Evolutionary conservation across 2,329 filamentous ascomycete species (phyloP).

Genomic region (Monosporascus cannonballus): DNA sequence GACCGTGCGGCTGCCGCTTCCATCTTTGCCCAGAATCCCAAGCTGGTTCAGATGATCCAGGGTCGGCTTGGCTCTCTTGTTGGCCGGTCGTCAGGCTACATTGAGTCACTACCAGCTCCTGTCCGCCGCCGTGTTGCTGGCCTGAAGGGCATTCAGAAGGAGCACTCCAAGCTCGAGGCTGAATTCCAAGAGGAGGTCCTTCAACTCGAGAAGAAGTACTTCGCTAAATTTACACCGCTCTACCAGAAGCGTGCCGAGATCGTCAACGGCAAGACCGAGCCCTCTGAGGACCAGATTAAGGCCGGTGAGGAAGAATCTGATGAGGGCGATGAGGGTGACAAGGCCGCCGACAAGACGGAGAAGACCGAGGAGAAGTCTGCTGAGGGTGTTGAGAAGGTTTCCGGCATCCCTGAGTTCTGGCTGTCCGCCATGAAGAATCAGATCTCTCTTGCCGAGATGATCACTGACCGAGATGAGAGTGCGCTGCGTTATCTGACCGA

Average conservation of each 20-base stretch:
- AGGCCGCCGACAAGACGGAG: conserved; percentile 49
- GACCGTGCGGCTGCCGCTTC: conserved; percentile 82
- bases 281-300: conserved; percentile 79
- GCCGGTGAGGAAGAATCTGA: conserved; percentile 77
- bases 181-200: conserved; percentile 98
- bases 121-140: conserved; percentile 92
- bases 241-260: conserved; percentile 94
- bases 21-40: conserved; percentile 92
- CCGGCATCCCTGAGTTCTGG: conserved; percentile 98
- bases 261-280: conserved; percentile 81
- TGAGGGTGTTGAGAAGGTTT: conserved; percentile 45
- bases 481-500: conserved; percentile 86
- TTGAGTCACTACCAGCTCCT: conserved; percentile 85
- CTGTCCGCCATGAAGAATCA: conserved; percentile 99
- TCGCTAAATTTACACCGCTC: conserved; percentile 94
- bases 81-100: conserved; percentile 92
- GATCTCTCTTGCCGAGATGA: conserved; percentile 93
- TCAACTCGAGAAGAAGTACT: conserved; percentile 98
- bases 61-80: conserved; percentile 90
- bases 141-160: conserved; percentile 96
- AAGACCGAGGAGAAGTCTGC: conserved; percentile 51
- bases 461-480: conserved; percentile 93
- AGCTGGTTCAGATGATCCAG: conserved; percentile 95
- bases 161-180: conserved; percentile 96
- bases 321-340: conserved; percentile 48